These are phyloP conservation scores for Penicillium hordei DNA, from an alignment of 2,329 filamentous ascomycete genomes.

Conservation along the genomic window DNA sequence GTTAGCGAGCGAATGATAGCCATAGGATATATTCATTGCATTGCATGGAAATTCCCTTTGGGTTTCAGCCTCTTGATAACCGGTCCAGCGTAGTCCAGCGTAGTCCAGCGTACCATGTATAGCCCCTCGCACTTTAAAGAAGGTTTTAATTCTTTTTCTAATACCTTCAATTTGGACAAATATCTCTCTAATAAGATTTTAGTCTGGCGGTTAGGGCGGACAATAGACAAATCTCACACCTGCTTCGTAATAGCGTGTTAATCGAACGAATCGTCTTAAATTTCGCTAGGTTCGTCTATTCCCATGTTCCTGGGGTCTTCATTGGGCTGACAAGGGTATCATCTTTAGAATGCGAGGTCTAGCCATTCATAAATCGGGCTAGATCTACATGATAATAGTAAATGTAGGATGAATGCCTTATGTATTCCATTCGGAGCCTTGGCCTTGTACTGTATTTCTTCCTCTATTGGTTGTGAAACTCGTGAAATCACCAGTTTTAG, in stretches of 20 bases:
- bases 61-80: background rate
- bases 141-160: background rate
- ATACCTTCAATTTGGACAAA: background rate
- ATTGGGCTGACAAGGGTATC: background rate
- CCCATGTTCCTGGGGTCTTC: background rate
- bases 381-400: background rate
- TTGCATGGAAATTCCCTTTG: background rate
- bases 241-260: background rate
- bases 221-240: background rate
- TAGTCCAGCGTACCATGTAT: background rate
- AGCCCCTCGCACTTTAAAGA: background rate
- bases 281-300: background rate
- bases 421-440: background rate
- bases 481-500: background rate
- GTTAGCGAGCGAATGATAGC: background rate
- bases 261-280: background rate
- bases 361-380: background rate
- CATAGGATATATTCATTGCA: background rate
- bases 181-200: background rate
- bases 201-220: background rate
- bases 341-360: background rate
- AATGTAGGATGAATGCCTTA: background rate
- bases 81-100: background rate
- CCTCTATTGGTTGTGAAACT: background rate
- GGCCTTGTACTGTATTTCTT: too few species aligned